Base-by-base conservation (phyloP, 108 stramenopile genomes). In the Nitzschia palea region DNA sequence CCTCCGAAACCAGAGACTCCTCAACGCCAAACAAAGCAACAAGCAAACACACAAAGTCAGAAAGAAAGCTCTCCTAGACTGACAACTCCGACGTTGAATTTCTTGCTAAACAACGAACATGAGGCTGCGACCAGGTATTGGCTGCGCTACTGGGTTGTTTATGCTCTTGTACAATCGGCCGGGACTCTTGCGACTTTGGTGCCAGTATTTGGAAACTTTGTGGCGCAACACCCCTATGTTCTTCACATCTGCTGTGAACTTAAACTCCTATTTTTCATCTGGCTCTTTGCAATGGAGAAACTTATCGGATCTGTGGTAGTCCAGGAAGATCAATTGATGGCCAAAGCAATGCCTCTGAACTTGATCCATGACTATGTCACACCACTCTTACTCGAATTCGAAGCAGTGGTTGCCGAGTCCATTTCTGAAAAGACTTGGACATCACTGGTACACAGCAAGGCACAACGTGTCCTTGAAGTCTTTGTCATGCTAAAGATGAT, bases 111-210 rank as follows among this genome's bases (percentile, higher is more conserved):
- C 28, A 55, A 55, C 29, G 37, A 60, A 12, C 59, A 36, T 25
- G 67, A 68, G 22, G 56, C 67, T 58, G 56, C 71, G 14, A 65
- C 63, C 18, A 44, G 56, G n/a, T 79, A 84, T 65, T 72, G 87
- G 73, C 72, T 90, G 33, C 74, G 81, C 43, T 90, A 88, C 70
- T 90, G 89, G 89, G 79, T 82, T 57, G 82, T 86, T 20, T 86
- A 84, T 57, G 75, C 74, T 2, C 55, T 80, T 23, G 54, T 90
- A 4, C 69, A 65, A 48, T 83, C 80, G 27, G 28, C 83, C 10
- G 68, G 71, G 25, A 45, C 62, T 25, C 68, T 76, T n/a, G 53
- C 63, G 18, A 44, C 60, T 17, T 59, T 90, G 55, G 37, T 84
- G 23, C 89, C 89, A 29, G 44, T 90, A 23, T 44, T 90, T 63